These are phyloP conservation scores for Lactarius tabidus DNA, from an alignment of 768 basidiomycete genomes.

Conservation along the genomic window DNA sequence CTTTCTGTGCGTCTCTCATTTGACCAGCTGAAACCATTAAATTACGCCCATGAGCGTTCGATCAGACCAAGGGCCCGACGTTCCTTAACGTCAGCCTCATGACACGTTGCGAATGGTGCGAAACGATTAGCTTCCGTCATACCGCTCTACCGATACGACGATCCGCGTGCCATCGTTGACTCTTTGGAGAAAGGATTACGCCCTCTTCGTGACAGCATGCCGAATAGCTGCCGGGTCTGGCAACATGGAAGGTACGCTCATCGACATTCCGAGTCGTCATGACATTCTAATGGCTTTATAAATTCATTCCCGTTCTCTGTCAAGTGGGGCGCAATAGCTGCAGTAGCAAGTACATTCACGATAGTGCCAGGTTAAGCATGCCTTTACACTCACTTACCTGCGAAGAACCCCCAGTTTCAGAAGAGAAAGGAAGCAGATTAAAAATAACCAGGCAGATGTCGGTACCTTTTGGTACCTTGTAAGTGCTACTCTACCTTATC, in stretches of 20 bases:
- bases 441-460: slow-evolving; percentile 10
- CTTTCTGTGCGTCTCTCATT: not conserved
- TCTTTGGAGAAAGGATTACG: not conserved
- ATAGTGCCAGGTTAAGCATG: not conserved
- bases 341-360: slow-evolving; percentile 2
- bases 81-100: not conserved
- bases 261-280: not conserved
- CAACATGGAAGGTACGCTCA: slow-evolving; percentile 6
- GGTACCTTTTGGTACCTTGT: slow-evolving; percentile 5
- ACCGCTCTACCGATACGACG: not conserved
- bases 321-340: too few relatives aligned
- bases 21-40: not conserved
- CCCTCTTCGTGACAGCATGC: slow-evolving; percentile 4
- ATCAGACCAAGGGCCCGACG: not conserved
- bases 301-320: slow-evolving; percentile 2
- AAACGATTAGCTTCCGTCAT: too few relatives aligned
- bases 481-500: not conserved
- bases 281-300: not conserved
- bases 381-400: not conserved
- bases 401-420: slow-evolving; percentile 5
- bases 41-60: not conserved
- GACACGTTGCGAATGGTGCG: not conserved
- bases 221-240: slow-evolving; percentile 4
- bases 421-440: slow-evolving; percentile 1
- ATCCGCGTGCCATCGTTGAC: not conserved